Evolutionary conservation across 2,329 filamentous ascomycete genomes (phyloP), one percentile per base, ranked within the genome.

Genomic region (Ophiostoma piceae): DNA sequence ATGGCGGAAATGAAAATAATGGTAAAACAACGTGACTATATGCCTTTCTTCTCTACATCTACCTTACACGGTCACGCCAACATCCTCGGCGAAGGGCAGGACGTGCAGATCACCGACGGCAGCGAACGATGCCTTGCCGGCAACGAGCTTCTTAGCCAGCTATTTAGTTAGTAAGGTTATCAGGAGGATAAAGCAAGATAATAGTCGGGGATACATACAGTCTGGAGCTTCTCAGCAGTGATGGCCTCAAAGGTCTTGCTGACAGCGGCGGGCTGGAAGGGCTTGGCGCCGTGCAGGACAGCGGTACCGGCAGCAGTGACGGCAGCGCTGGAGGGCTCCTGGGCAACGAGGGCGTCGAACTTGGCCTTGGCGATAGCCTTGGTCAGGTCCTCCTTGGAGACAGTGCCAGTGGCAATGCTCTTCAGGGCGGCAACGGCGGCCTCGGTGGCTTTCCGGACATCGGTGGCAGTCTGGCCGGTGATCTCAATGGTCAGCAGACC

Each of bases 331-430:
- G 91, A 87, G 76, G 89, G 88, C 82, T 97, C 91, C 74, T 89
- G 91, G 74, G 88, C 86, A 77, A 96, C 92, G 69, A 98, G 85
- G 74, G 92, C 90, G 79, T 91, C 89, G 83, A 97, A 99, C 83
- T 97, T 98, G 77, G 95, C 95, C 77, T 91, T 89, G 71, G 94
- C 92, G 79, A 94, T 98, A 77, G 95, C 95, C 77, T 91, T 89
- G 72, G 94, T 92, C 79, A 94, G 87, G 68, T 95, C 90, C 81
- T 99, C 95, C 78, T 91, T 90, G 80, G 85, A 87, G 75, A 95
- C 85, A 69, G 89, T 83, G 74, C 92, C 92, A 69, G 88, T 86
- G 16, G 92, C 89, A 74, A 97, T 85, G 80, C 87, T 87, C 87
- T 96, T 92, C 76, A 99, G 84, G 64, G 89, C 87, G 79, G 94